phyloP scores from a whole-genome alignment of 2,329 filamentous ascomycete genomes.

The Hymenoscyphus fraxineus region DNA sequence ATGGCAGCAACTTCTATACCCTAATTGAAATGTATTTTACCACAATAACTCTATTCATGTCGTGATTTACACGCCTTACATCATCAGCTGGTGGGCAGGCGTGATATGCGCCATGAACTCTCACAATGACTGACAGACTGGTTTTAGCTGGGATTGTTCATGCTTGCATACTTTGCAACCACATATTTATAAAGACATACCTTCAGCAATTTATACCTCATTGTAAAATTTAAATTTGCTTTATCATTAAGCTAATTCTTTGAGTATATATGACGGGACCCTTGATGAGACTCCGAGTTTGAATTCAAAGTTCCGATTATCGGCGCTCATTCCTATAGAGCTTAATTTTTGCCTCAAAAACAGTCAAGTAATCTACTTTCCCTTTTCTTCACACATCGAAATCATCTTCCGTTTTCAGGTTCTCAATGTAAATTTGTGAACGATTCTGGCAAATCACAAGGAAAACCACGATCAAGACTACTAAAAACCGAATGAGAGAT shows the following conservation, averaged over 20 bases:
- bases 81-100: neutral
- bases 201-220: neutral
- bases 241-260: too few species aligned
- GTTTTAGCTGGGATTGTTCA: neutral
- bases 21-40: neutral
- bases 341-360: neutral
- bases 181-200: neutral
- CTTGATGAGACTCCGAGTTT: neutral
- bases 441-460: too few species aligned
- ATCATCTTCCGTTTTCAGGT: too few species aligned
- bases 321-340: neutral
- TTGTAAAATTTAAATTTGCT: too few species aligned
- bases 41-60: neutral
- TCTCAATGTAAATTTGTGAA: too few species aligned
- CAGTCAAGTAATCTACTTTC: neutral
- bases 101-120: neutral
- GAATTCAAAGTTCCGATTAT: neutral
- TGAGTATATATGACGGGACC: too few species aligned
- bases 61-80: neutral
- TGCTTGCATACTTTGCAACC: neutral
- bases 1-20: neutral
- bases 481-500: too few species aligned
- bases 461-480: too few species aligned
- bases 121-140: neutral
- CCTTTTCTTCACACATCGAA: too few species aligned